phyloP scores from a whole-genome alignment of 306 rosid species.

The Trichosanthes truncata region DNA sequence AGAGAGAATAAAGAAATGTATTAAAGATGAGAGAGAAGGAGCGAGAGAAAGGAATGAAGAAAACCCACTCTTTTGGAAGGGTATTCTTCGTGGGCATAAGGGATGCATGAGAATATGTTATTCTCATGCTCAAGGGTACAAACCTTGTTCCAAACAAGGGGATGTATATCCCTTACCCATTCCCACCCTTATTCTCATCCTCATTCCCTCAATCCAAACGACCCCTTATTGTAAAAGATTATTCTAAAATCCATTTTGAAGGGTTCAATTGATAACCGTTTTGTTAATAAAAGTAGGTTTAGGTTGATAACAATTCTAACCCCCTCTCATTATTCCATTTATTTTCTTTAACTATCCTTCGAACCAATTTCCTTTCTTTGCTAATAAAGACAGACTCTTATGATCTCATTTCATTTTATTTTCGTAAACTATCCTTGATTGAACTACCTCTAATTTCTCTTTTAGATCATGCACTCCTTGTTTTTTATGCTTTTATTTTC shows the following conservation, averaged over 20 bases:
- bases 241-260: neutral
- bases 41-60: too few relatives aligned
- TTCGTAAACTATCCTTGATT: neutral
- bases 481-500: neutral
- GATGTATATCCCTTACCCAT: too few relatives aligned
- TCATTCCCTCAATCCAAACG: too few relatives aligned
- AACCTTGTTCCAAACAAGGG: too few relatives aligned
- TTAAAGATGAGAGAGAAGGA: too few relatives aligned
- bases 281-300: neutral
- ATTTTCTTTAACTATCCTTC: neutral
- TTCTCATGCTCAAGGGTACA: too few relatives aligned
- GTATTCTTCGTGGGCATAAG: too few relatives aligned
- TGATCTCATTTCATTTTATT: neutral
- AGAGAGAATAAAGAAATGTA: too few relatives aligned
- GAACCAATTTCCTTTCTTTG: neutral
- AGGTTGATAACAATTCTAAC: neutral
- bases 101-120: too few relatives aligned
- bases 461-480: neutral
- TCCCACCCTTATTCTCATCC: too few relatives aligned
- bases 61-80: too few relatives aligned
- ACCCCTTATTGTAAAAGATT: too few relatives aligned
- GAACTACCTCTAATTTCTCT: neutral
- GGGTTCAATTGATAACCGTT: neutral
- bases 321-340: neutral
- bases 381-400: neutral